phyloP scores from a whole-genome alignment of 495 filamentous ascomycete species.

The Xylaria scruposa region DNA sequence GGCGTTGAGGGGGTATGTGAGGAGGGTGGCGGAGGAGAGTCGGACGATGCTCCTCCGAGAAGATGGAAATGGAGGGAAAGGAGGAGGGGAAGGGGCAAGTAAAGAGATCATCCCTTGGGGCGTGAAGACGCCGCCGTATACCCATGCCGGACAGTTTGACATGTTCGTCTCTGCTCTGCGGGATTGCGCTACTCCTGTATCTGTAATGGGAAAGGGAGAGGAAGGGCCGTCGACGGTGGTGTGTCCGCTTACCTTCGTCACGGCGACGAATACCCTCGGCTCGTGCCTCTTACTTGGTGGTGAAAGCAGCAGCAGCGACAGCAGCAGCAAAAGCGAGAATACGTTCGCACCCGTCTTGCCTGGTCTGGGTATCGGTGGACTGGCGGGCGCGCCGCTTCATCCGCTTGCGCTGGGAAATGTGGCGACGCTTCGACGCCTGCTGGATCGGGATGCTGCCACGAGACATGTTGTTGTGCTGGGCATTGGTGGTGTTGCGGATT shows the following conservation, averaged over 20 bases:
- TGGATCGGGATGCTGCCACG: constrained; percentile 50
- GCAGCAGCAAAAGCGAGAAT: constrained; percentile 25
- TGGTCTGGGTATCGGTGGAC: constrained; percentile 65
- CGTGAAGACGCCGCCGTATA: constrained; percentile 76
- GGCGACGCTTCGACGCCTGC: constrained; percentile 58
- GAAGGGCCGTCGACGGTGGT: too few species aligned
- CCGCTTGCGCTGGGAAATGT: constrained; percentile 79
- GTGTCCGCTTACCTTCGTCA: constrained; percentile 67
- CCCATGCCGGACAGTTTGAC: constrained; percentile 64
- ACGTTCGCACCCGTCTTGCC: constrained; percentile 41
- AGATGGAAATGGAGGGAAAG: too few species aligned
- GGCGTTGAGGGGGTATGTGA: constrained; percentile 57
- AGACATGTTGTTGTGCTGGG: constrained; percentile 64
- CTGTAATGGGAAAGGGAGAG: too few species aligned
- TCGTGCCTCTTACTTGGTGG: constrained; percentile 64
- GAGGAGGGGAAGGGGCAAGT: background rate
- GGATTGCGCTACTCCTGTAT: too few species aligned
- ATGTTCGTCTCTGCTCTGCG: constrained; percentile 58
- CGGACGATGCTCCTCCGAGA: too few species aligned
- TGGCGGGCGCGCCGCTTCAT: constrained; percentile 72
- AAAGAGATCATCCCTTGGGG: constrained; percentile 59
- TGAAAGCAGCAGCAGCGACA: too few species aligned
- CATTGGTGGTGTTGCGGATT: constrained; percentile 69
- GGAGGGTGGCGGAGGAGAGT: constrained; percentile 34
- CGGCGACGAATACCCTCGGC: constrained; percentile 75